phyloP scores from a whole-genome alignment of 805 yeast genomes.

The Tanozyma kutaoensis region DNA sequence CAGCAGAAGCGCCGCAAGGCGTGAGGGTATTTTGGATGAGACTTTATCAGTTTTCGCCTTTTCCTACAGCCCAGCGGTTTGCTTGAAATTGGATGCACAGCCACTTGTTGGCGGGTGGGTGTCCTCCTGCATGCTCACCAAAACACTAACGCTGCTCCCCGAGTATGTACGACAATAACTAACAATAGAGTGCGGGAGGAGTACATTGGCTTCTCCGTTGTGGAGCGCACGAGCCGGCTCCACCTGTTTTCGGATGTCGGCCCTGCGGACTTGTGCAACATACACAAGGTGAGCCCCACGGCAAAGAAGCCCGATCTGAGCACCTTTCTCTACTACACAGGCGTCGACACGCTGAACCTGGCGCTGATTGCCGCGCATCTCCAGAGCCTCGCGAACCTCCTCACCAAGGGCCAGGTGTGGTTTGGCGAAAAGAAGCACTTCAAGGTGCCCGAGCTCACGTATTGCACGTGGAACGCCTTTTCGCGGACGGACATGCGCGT shows the following conservation, averaged over 20 bases:
- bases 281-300: conserved; percentile 28
- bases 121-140: conserved; percentile 14
- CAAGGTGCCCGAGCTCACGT: conserved; percentile 60
- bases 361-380: conserved; percentile 69
- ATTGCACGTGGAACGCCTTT: conserved; percentile 44
- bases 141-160: conserved; percentile 24
- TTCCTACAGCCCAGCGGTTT: not conserved
- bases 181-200: conserved; percentile 34
- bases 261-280: conserved; percentile 51
- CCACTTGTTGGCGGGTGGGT: not conserved
- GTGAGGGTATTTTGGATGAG: not conserved
- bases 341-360: conserved; percentile 62
- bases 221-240: conserved; percentile 50
- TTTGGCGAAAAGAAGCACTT: conserved; percentile 62
- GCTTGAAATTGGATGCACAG: conserved; percentile 28
- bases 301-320: conserved; percentile 42
- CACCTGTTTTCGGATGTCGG: conserved; percentile 54
- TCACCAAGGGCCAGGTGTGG: conserved; percentile 59
- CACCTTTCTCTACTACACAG: conserved; percentile 62
- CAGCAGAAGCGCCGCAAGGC: conserved; percentile 4
- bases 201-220: conserved; percentile 42
- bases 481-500: conserved; percentile 59
- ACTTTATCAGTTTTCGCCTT: not conserved
- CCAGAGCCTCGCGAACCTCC: conserved; percentile 52
- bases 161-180: conserved; percentile 16